Evolutionary conservation across 768 basidiomycete species (phyloP).

Genomic region (Termitomyces sp.): DNA sequence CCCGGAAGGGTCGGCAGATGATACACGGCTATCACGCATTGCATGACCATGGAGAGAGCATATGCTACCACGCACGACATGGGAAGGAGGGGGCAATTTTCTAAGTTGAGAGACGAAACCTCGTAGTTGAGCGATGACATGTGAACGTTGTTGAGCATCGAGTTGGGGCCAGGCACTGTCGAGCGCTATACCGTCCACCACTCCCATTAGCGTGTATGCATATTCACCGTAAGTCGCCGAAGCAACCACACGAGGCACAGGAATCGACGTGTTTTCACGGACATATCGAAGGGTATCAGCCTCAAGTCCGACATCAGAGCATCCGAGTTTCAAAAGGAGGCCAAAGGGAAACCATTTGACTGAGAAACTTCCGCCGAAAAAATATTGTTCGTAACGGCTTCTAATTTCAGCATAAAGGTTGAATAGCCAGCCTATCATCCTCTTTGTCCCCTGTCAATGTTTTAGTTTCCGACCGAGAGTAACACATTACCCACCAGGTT

Average conservation of each 20-base stretch:
- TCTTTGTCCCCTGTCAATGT: background rate
- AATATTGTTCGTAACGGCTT: background rate
- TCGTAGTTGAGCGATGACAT: slow-evolving; percentile 3
- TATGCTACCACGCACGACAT: background rate
- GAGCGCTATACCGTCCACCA: background rate
- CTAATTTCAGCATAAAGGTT: slow-evolving; percentile 1
- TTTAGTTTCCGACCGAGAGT: background rate
- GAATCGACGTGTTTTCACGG: slow-evolving; percentile 5
- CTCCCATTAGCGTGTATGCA: slow-evolving; percentile 5
- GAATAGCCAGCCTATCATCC: slow-evolving; percentile 5
- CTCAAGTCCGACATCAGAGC: slow-evolving; percentile 1
- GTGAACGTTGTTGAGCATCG: slow-evolving; percentile 4
- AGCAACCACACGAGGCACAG: slow-evolving; percentile 3
- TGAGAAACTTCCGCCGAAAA: background rate
- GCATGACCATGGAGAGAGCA: slow-evolving; percentile 4
- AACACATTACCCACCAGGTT: background rate
- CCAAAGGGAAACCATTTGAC: slow-evolving; percentile 9
- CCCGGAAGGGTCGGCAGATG: background rate
- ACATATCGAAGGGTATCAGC: slow-evolving; percentile 7
- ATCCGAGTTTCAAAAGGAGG: slow-evolving; percentile 2
- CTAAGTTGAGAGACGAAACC: slow-evolving; percentile 1
- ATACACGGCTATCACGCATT: slow-evolving; percentile 3
- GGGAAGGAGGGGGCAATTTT: background rate
- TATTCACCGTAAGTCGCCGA: background rate
- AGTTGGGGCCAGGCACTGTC: background rate